Conservation (phyloP, 1,284 basidiomycete species). For the Trichosporon asahii region DNA sequence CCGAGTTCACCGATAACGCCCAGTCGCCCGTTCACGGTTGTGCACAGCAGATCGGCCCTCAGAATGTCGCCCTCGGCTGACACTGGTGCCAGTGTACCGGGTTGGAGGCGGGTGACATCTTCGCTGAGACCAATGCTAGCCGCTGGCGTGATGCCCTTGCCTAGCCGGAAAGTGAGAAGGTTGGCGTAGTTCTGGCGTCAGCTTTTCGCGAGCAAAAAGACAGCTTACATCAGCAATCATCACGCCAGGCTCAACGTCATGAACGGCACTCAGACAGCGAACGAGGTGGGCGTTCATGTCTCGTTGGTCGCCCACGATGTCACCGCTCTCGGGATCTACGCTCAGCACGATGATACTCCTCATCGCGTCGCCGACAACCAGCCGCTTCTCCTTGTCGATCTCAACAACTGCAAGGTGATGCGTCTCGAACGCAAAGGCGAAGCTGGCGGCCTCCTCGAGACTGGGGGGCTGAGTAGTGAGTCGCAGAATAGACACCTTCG, state of each 20-base stretch:
- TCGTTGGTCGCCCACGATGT: constrained; percentile 63
- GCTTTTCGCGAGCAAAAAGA: not conserved
- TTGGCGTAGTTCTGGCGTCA: constrained; percentile 59
- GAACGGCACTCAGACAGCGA: constrained; percentile 40
- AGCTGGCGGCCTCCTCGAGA: constrained; percentile 58
- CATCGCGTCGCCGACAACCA: constrained; percentile 73
- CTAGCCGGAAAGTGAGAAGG: constrained; percentile 60
- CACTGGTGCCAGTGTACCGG: constrained; percentile 38
- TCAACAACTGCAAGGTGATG: constrained; percentile 55
- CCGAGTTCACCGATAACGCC: constrained; percentile 70
- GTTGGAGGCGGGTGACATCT: constrained; percentile 48
- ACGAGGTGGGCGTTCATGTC: constrained; percentile 73
- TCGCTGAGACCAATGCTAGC: constrained; percentile 54
- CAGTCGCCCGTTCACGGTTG: constrained; percentile 75
- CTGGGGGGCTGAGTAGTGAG: constrained; percentile 13
- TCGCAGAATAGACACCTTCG: constrained; percentile 54
- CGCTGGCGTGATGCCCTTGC: constrained; percentile 41
- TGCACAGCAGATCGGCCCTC: constrained; percentile 65
- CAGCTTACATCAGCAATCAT: constrained; percentile 70
- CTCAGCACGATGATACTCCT: constrained; percentile 73
- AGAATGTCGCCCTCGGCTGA: constrained; percentile 34
- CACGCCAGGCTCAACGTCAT: constrained; percentile 55
- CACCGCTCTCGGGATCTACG: constrained; percentile 52
- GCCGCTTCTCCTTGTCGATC: constrained; percentile 54
- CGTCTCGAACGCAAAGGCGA: constrained; percentile 77